Conservation (phyloP, 2,329 filamentous ascomycete genomes). For the Aureobasidium lini region DNA sequence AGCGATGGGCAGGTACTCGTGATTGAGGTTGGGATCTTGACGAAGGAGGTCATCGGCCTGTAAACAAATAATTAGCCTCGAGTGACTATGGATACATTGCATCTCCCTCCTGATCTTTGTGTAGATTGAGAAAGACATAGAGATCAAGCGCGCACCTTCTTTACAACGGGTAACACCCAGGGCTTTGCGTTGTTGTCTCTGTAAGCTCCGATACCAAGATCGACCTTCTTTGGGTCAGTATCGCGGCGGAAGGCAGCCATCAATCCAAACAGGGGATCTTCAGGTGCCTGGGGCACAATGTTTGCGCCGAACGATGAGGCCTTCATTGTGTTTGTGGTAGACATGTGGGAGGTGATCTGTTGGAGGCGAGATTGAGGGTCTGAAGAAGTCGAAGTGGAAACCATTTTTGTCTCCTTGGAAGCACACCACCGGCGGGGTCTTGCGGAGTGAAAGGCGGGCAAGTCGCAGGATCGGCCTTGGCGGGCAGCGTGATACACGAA, state of each 20-base stretch:
- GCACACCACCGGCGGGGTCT: conserved; percentile 7
- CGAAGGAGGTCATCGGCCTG: conserved; percentile 87
- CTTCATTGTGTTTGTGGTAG: conserved; percentile 47
- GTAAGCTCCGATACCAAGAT: conserved; percentile 92
- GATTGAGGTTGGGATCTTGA: conserved; percentile 84
- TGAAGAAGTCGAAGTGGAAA: conserved; percentile 32
- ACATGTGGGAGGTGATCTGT: conserved; percentile 64
- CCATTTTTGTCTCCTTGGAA: conserved; percentile 2
- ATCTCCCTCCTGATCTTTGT: neutral
- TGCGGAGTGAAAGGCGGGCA: conserved; percentile 7
- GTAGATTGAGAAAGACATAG: neutral
- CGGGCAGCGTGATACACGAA: neutral
- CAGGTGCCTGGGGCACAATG: conserved; percentile 79
- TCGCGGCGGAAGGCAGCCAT: conserved; percentile 84
- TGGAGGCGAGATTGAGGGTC: conserved; percentile 39
- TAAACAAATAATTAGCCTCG: conserved; percentile 3
- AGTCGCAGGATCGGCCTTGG: neutral
- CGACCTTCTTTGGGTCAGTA: conserved; percentile 69
- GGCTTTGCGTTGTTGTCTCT: conserved; percentile 92
- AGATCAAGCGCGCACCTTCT: conserved; percentile 59
- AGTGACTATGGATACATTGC: neutral
- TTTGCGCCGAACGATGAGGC: conserved; percentile 67
- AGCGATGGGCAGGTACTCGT: conserved; percentile 96
- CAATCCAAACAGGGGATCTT: conserved; percentile 90
- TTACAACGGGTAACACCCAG: conserved; percentile 93